A percentile compares a stretch with the other conserved stretches of the same genome.
Conservation (phyloP, 2,329 filamentous ascomycete genomes). For the Colletotrichum neosansevieriae region DNA sequence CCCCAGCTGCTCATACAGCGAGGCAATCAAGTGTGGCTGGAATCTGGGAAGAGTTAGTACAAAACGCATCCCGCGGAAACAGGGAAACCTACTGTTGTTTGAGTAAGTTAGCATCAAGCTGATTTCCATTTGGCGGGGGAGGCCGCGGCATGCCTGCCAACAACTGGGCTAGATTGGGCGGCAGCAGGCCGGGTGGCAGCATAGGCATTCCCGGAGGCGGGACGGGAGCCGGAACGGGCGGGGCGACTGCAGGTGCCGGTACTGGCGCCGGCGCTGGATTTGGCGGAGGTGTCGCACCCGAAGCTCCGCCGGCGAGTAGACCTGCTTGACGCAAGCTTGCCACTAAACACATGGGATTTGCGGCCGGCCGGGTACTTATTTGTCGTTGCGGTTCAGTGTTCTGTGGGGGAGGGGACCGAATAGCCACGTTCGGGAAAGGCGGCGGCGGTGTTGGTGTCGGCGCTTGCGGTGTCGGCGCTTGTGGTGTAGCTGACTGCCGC, state of each 20-base stretch:
- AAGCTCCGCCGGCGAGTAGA: conserved; percentile 63
- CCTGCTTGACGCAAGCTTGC: conserved; percentile 77
- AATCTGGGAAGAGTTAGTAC: conserved; percentile 61
- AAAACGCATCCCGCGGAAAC: background rate
- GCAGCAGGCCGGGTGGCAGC: conserved; percentile 47
- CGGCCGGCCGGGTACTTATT: conserved; percentile 50
- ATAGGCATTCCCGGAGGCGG: conserved; percentile 47
- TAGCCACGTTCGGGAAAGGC: conserved; percentile 52
- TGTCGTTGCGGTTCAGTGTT: conserved; percentile 55
- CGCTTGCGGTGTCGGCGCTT: conserved; percentile 61
- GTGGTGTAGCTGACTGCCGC: conserved; percentile 64
- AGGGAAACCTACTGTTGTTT: conserved; percentile 72
- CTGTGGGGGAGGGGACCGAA: conserved; percentile 63
- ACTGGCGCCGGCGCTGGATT: too few relatives aligned
- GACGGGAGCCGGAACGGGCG: conserved; percentile 45
- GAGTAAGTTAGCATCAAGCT: conserved; percentile 74
- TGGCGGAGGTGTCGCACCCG: conserved; percentile 52
- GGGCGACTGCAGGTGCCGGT: conserved; percentile 34
- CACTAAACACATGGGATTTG: conserved; percentile 70
- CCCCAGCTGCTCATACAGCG: conserved; percentile 84
- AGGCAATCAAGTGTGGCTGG: conserved; percentile 78
- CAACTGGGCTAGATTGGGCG: conserved; percentile 52
- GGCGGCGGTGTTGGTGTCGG: conserved; percentile 56
- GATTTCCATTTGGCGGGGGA: conserved; percentile 59
- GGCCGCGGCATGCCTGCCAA: conserved; percentile 46